phyloP scores from a whole-genome alignment of 148 eudicot genomes.

The Silene latifolia region DNA sequence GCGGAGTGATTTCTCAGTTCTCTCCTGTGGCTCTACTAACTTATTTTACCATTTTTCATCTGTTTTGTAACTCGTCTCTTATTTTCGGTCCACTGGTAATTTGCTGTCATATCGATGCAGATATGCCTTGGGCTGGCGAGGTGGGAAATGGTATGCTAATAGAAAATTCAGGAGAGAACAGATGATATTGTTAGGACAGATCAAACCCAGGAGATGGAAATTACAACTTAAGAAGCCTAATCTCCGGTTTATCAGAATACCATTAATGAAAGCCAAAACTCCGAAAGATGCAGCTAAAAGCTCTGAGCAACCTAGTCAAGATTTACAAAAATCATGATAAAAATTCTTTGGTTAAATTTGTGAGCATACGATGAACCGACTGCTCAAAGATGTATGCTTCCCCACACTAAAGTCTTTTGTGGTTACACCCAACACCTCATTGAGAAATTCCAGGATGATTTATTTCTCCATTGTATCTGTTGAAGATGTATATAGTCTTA shows the following conservation, averaged over 20 bases:
- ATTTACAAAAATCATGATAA: slow-evolving; percentile 14
- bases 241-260: slow-evolving; percentile 54
- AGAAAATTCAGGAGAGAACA: slow-evolving; percentile 74
- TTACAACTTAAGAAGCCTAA: slow-evolving; percentile 30
- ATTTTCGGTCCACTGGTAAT: background rate
- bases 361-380: background rate
- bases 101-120: slow-evolving; percentile 31
- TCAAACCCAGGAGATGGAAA: slow-evolving; percentile 70
- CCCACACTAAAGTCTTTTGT: background rate
- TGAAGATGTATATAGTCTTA: background rate
- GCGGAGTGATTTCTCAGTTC: background rate
- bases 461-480: background rate
- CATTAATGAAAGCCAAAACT: slow-evolving; percentile 36
- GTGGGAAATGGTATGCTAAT: slow-evolving; percentile 83
- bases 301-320: slow-evolving; percentile 34
- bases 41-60: no score
- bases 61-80: no score
- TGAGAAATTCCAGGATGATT: background rate
- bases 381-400: background rate
- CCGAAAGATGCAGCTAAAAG: slow-evolving; percentile 39
- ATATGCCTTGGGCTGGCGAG: slow-evolving; percentile 86
- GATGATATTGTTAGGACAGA: slow-evolving; percentile 76
- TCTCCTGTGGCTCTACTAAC: background rate
- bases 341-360: background rate
- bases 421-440: slow-evolving; percentile 1